Evolutionary conservation across 768 basidiomycete genomes (phyloP).

Genomic region (Collybiopsis luxurians): DNA sequence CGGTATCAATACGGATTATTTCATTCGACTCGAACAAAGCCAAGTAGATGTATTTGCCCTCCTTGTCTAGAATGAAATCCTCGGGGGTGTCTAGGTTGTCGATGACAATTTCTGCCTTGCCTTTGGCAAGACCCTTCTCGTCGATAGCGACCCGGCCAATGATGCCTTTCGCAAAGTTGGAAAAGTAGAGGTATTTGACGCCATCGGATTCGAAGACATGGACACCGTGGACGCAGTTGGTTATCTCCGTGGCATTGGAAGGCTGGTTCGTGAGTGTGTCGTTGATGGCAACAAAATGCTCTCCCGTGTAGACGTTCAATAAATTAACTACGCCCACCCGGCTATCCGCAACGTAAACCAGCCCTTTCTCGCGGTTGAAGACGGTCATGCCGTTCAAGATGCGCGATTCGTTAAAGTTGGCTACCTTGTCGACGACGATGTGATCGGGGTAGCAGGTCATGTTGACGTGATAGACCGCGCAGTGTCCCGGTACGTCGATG

Average conservation of each 20-base stretch:
- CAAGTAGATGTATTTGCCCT: neutral
- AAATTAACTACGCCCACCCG: constrained; percentile 1
- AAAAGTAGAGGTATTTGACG: constrained; percentile 1
- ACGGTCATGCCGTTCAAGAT: constrained; percentile 1
- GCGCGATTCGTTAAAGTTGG: neutral
- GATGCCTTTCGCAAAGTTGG: constrained; percentile 1
- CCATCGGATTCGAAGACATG: neutral
- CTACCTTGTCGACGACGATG: neutral
- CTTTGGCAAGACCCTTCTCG: neutral
- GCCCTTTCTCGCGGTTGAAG: neutral
- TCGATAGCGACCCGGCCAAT: neutral
- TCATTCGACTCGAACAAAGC: constrained; percentile 1
- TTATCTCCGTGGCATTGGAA: neutral
- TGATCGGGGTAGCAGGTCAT: neutral
- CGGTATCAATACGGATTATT: neutral
- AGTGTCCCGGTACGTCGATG: neutral
- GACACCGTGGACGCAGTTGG: neutral
- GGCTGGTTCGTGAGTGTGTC: constrained; percentile 3
- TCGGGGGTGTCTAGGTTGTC: neutral
- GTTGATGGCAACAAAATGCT: constrained; percentile 1
- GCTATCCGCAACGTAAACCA: constrained; percentile 3
- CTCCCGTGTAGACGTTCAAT: neutral
- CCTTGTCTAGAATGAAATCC: neutral
- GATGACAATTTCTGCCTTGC: neutral
- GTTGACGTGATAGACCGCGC: neutral